Percentiles rank a stretch among this genome's conserved stretches.
Evolutionary conservation across 2,329 filamentous ascomycete species (phyloP).

Genomic region (Podosphaera aphanis): DNA sequence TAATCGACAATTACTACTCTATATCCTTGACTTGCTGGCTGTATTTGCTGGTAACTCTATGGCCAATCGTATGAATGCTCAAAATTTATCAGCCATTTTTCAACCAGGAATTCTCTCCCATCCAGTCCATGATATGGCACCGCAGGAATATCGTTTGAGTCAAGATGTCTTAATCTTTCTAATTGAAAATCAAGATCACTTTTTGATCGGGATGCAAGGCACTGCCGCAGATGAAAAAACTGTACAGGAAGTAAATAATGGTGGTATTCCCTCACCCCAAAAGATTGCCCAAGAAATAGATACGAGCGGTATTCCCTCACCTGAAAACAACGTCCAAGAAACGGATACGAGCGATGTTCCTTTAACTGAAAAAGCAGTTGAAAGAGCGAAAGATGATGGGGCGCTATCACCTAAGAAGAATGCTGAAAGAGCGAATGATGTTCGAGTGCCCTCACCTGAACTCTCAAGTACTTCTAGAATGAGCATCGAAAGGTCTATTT

Average conservation of each 20-base stretch:
- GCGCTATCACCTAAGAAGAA: slow-evolving; percentile 65
- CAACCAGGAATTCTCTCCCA: slow-evolving; percentile 92
- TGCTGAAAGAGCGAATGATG: slow-evolving; percentile 41
- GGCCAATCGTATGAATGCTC: slow-evolving; percentile 87
- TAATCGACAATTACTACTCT: slow-evolving; percentile 80
- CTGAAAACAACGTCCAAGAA: slow-evolving; percentile 16
- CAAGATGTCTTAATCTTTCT: slow-evolving; percentile 94
- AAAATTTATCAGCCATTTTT: slow-evolving; percentile 89
- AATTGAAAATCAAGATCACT: slow-evolving; percentile 96
- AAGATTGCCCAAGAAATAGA: slow-evolving; percentile 20
- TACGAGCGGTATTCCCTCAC: too few relatives aligned
- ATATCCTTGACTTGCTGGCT: slow-evolving; percentile 83
- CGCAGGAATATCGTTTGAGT: slow-evolving; percentile 78
- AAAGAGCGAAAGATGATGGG: slow-evolving; percentile 25
- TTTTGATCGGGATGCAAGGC: slow-evolving; percentile 93
- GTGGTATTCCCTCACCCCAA: slow-evolving; percentile 32
- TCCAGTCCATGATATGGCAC: slow-evolving; percentile 83
- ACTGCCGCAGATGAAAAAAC: slow-evolving; percentile 79
- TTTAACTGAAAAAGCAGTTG: too few relatives aligned
- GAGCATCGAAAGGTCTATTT: slow-evolving; percentile 50
- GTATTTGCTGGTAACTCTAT: slow-evolving; percentile 95
- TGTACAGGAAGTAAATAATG: slow-evolving; percentile 41
- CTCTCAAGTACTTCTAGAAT: slow-evolving; percentile 18
- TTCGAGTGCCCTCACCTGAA: slow-evolving; percentile 32
- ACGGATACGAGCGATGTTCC: too few relatives aligned